Percentiles rank a stretch among this genome's conserved stretches.
Conservation (phyloP, 2,329 filamentous ascomycete genomes). For the Pezicula rhizophila region DNA sequence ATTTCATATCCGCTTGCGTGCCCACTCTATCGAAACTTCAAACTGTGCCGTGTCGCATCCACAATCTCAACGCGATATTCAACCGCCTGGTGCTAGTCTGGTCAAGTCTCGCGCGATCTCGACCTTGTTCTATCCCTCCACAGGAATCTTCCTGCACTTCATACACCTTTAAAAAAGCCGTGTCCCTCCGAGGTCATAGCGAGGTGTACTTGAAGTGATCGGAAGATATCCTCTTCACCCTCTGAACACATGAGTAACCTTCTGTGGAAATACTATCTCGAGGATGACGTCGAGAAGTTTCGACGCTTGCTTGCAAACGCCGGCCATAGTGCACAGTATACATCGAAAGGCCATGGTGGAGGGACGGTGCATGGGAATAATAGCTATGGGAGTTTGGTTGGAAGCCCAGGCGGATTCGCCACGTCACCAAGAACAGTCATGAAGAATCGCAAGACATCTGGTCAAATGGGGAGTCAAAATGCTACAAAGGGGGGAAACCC, state of each 20-base stretch:
- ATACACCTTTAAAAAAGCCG: slow-evolving; percentile 85
- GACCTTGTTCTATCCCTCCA: slow-evolving; percentile 1
- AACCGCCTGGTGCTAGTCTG: too few relatives aligned
- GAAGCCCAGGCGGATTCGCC: slow-evolving; percentile 23
- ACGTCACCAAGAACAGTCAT: slow-evolving; percentile 43
- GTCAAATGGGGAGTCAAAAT: slow-evolving; percentile 37
- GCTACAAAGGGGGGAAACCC: slow-evolving; percentile 39
- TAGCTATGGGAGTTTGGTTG: slow-evolving; percentile 34
- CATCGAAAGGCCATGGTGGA: slow-evolving; percentile 47
- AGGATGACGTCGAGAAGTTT: slow-evolving; percentile 96
- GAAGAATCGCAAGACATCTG: slow-evolving; percentile 50
- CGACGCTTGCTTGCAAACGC: slow-evolving; percentile 76
- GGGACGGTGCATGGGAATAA: slow-evolving; percentile 29
- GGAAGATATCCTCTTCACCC: slow-evolving; percentile 28
- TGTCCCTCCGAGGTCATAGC: slow-evolving; percentile 81
- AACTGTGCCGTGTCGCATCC: too few relatives aligned
- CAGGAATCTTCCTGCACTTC: slow-evolving; percentile 41
- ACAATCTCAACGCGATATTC: too few relatives aligned
- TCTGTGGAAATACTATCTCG: slow-evolving; percentile 94
- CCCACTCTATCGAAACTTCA: too few relatives aligned
- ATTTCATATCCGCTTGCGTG: too few relatives aligned
- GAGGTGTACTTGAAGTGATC: slow-evolving; percentile 53
- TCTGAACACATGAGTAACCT: slow-evolving; percentile 80
- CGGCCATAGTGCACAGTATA: slow-evolving; percentile 45
- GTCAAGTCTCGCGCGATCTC: too few relatives aligned